Conservation (phyloP, 2,329 filamentous ascomycete species). For the Fusarium neocosmosporiellum region DNA sequence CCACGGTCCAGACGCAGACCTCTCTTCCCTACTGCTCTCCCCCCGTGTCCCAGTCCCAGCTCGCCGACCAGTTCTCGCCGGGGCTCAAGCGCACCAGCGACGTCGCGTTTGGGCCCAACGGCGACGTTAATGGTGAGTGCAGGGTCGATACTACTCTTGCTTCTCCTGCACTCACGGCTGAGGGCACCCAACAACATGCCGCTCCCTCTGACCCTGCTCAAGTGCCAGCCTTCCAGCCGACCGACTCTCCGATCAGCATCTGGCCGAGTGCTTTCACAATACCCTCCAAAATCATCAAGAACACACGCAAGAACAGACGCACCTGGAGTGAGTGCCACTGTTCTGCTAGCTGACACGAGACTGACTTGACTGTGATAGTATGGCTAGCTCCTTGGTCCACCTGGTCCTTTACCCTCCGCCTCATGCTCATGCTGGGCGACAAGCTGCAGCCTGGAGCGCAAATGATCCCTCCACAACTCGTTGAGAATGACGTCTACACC, state of each 20-base stretch:
- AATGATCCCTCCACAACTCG: constrained; percentile 32
- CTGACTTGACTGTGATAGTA: constrained; percentile 21
- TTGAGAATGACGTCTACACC: constrained; percentile 47
- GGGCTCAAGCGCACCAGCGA: constrained; percentile 23
- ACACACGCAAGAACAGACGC: constrained; percentile 44
- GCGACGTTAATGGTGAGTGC: constrained; percentile 24
- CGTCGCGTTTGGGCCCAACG: constrained; percentile 22
- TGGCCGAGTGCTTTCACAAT: constrained; percentile 46
- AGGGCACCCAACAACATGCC: constrained; percentile 15
- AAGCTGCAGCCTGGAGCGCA: constrained; percentile 42
- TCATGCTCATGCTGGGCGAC: constrained; percentile 47
- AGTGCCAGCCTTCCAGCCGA: constrained; percentile 7
- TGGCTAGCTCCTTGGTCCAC: constrained; percentile 48
- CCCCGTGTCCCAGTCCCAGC: constrained; percentile 10
- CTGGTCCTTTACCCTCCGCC: constrained; percentile 49
- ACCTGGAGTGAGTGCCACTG: constrained; percentile 49
- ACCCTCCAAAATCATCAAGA: constrained; percentile 46
- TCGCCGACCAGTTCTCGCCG: neutral
- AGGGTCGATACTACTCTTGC: constrained; percentile 17
- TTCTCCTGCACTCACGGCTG: constrained; percentile 33
- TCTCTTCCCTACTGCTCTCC: constrained; percentile 25
- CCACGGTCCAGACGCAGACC: constrained; percentile 5
- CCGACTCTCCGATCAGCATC: constrained; percentile 35
- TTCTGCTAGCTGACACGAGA: neutral
- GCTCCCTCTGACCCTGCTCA: constrained; percentile 14